phyloP scores from a whole-genome alignment of 176 grass and related monocot genomes.

The Oryza officinalis region DNA sequence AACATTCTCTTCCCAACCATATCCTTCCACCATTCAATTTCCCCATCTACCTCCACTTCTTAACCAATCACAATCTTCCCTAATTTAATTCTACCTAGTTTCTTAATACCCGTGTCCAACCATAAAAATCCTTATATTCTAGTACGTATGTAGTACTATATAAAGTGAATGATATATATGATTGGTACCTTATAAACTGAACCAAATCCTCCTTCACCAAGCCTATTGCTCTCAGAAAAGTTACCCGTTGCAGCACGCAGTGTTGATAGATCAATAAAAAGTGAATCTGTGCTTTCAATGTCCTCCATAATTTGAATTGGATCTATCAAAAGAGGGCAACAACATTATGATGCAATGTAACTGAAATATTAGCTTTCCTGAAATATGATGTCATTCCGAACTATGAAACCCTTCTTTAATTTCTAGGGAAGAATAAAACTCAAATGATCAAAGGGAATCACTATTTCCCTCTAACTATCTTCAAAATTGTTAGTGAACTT shows the following conservation, averaged over 20 bases:
- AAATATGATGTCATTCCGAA: not conserved
- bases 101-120: too few relatives aligned
- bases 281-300: slow-evolving; percentile 46
- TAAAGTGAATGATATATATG: not conserved
- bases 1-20: too few relatives aligned
- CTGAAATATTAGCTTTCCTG: not conserved
- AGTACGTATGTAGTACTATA: too few relatives aligned
- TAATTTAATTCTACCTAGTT: too few relatives aligned
- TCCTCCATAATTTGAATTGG: slow-evolving; percentile 22
- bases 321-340: slow-evolving; percentile 40
- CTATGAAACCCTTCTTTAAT: not conserved
- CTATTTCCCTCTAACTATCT: not conserved
- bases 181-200: slow-evolving; percentile 72
- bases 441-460: not conserved
- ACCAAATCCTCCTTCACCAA: slow-evolving; percentile 82
- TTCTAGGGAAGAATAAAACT: not conserved
- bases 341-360: not conserved
- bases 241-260: slow-evolving; percentile 53
- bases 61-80: too few relatives aligned
- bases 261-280: slow-evolving; percentile 56
- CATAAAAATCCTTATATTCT: too few relatives aligned
- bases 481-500: slow-evolving; percentile 21
- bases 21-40: too few relatives aligned
- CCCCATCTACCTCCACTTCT: too few relatives aligned
- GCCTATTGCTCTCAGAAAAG: slow-evolving; percentile 60